Conservation (phyloP, 176 grass and related monocot genomes). For the Luzula sylvatica region DNA sequence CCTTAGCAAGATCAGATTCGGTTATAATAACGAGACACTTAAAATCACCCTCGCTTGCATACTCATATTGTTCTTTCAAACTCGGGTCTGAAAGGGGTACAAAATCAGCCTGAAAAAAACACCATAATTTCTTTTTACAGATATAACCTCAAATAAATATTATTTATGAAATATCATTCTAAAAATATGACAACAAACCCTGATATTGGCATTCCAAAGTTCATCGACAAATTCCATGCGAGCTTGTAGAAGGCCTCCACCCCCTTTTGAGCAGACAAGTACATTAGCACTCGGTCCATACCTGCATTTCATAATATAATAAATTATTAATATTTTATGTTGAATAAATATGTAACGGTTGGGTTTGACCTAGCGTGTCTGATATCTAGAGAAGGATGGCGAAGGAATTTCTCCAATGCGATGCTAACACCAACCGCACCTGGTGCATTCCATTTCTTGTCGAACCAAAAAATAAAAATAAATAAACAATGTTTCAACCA, state of each 20-base stretch:
- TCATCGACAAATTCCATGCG: conserved; percentile 88
- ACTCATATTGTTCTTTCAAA: conserved; percentile 95
- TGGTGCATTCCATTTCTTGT: conserved; percentile 67
- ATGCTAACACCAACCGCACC: conserved; percentile 93
- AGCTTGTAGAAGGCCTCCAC: conserved; percentile 62
- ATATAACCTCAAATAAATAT: too few relatives aligned
- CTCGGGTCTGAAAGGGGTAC: conserved; percentile 82
- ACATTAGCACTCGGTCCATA: conserved; percentile 69
- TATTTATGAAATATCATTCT: too few relatives aligned
- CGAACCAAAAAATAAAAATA: background rate
- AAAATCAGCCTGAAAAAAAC: conserved; percentile 80
- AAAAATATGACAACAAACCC: conserved; percentile 30
- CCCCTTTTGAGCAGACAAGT: conserved; percentile 92
- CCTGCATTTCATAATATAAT: conserved; percentile 27
- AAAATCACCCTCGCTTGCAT: conserved; percentile 86
- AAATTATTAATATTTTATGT: too few relatives aligned
- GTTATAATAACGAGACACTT: conserved; percentile 85
- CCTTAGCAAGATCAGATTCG: conserved; percentile 68
- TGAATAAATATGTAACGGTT: conserved; percentile 24
- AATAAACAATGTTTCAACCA: too few relatives aligned
- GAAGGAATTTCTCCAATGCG: conserved; percentile 86
- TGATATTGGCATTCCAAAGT: conserved; percentile 91
- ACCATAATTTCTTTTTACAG: conserved; percentile 13
- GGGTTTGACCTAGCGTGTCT: conserved; percentile 44
- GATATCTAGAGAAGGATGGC: conserved; percentile 62